Conservation (phyloP, 345 rosid species). For the Gossypium ekmanianum region DNA sequence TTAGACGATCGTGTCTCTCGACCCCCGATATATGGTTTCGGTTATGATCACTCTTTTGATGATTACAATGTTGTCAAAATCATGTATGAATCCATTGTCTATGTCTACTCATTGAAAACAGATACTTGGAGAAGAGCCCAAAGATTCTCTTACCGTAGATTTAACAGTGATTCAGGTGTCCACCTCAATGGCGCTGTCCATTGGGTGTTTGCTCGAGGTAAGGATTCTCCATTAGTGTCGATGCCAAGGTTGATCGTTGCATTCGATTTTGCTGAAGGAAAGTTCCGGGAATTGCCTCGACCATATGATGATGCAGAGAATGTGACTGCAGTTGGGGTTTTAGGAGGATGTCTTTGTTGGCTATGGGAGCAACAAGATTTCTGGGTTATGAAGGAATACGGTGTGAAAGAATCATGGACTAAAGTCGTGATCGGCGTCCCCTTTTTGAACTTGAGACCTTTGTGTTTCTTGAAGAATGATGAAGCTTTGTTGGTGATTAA, state of each 20-base stretch:
- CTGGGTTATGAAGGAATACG: slow-evolving; percentile 1
- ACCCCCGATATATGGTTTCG: background rate
- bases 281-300: background rate
- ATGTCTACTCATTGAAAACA: background rate
- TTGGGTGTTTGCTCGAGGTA: background rate
- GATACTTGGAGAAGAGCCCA: background rate
- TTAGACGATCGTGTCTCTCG: background rate
- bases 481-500: background rate
- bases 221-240: background rate
- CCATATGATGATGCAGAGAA: background rate
- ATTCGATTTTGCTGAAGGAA: background rate
- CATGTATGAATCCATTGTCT: background rate
- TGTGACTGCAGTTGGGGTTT: background rate
- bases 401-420: background rate
- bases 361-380: background rate
- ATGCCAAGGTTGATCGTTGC: background rate
- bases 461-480: background rate
- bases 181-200: background rate
- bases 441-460: background rate
- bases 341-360: slow-evolving; percentile 1
- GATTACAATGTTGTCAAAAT: background rate
- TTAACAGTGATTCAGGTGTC: background rate
- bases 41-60: background rate
- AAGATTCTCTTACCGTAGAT: background rate
- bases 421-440: background rate